A percentile compares a stretch with the other conserved stretches of the same genome.
Evolutionary conservation across 1,139 yeast genomes (phyloP).

Genomic region (Candida sanyaensis): DNA sequence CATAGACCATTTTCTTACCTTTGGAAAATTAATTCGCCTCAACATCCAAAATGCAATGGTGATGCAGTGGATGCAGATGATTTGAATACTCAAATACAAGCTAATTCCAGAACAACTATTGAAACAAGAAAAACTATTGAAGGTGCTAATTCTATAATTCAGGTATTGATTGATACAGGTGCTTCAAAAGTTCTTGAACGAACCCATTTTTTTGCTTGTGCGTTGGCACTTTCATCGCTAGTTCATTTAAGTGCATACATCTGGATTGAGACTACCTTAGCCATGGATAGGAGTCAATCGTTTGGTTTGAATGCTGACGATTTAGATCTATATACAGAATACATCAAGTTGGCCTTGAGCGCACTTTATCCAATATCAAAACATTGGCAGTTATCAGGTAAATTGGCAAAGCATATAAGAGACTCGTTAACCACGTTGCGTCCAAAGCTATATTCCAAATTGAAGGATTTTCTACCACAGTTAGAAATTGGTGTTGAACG

Average conservation of each 20-base stretch:
- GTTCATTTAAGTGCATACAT: constrained; percentile 52
- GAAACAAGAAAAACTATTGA: constrained; percentile 54
- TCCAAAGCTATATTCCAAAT: constrained; percentile 27
- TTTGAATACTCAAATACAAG: constrained; percentile 13
- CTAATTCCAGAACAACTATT: constrained; percentile 42
- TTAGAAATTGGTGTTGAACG: constrained; percentile 14
- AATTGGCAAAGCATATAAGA: constrained; percentile 43
- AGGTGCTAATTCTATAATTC: constrained; percentile 50
- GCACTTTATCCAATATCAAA: constrained; percentile 48
- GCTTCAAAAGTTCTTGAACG: constrained; percentile 40
- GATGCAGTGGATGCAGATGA: constrained; percentile 14
- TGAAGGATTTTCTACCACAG: constrained; percentile 21
- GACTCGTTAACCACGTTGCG: constrained; percentile 35
- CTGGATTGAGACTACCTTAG: constrained; percentile 39
- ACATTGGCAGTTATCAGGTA: constrained; percentile 52
- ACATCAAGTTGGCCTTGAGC: constrained; percentile 46
- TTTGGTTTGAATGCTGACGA: constrained; percentile 29
- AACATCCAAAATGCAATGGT: constrained; percentile 34
- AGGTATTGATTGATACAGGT: constrained; percentile 45
- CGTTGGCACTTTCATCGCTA: constrained; percentile 50
- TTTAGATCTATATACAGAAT: constrained; percentile 44
- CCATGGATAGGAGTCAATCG: constrained; percentile 8
- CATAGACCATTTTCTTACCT: constrained; percentile 53
- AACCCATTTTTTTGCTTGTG: constrained; percentile 53
- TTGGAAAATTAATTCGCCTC: constrained; percentile 49